Evolutionary conservation across 164 flowering plant species (phyloP).

Genomic region (Vitis amurensis): DNA sequence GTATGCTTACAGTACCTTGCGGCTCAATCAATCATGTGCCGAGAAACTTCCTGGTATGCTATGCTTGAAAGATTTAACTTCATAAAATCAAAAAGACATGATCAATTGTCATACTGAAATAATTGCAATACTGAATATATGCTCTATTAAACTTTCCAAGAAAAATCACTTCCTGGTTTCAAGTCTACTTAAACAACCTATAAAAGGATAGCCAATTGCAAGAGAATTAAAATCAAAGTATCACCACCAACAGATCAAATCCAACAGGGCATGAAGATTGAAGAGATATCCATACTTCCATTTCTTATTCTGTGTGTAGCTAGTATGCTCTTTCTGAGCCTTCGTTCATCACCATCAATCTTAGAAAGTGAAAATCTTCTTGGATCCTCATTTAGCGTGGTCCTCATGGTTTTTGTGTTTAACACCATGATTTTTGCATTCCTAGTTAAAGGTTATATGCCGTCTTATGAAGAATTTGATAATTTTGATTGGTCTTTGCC

Average conservation of each 20-base stretch:
- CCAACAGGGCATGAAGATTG: constrained; percentile 3
- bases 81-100: not conserved
- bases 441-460: not conserved
- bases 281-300: not conserved
- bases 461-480: constrained; percentile 1
- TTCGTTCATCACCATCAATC: not conserved
- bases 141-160: not conserved
- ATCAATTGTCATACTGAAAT: not conserved
- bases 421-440: constrained; percentile 8
- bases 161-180: not conserved
- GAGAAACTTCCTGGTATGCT: not conserved
- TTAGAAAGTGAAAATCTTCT: not conserved
- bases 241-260: not conserved
- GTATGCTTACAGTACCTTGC: too few relatives aligned
- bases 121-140: not conserved
- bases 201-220: not conserved
- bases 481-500: not conserved
- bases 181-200: not conserved
- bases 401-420: constrained; percentile 11
- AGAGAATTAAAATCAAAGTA: not conserved
- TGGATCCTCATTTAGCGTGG: not conserved
- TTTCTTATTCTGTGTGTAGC: not conserved
- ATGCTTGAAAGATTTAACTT: constrained; percentile 2
- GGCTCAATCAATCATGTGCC: too few relatives aligned
- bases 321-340: not conserved